Evolutionary conservation across 192 early-diverging fungal species (phyloP).

Genomic region (Rhizophlyctis rosea): DNA sequence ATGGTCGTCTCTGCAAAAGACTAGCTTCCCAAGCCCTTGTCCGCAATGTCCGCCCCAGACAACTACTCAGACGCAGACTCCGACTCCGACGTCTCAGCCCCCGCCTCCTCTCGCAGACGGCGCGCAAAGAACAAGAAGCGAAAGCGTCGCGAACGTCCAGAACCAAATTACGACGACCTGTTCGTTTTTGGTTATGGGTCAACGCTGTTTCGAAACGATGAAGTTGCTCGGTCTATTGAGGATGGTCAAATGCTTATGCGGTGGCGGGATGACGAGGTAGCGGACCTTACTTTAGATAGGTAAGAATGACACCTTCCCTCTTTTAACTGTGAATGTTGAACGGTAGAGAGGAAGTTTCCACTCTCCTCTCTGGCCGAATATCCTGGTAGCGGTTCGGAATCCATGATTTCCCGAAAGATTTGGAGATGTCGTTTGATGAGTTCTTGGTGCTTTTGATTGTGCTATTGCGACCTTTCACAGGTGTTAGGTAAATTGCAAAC

Average conservation of each 20-base stretch:
- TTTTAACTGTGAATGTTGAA: too few relatives aligned
- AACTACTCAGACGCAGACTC: too few relatives aligned
- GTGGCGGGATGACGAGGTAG: conserved; percentile 38
- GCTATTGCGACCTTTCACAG: not conserved
- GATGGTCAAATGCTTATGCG: conserved; percentile 37
- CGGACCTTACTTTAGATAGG: conserved; percentile 43
- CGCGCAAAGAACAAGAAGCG: too few relatives aligned
- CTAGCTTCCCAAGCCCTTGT: too few relatives aligned
- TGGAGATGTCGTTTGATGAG: not conserved
- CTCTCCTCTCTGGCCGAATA: not conserved
- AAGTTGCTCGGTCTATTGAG: conserved; percentile 33
- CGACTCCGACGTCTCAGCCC: too few relatives aligned
- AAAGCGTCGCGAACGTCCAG: too few relatives aligned
- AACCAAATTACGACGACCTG: too few relatives aligned
- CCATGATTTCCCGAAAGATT: not conserved
- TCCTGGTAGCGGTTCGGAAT: not conserved
- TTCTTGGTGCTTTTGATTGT: not conserved
- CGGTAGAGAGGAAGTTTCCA: not conserved
- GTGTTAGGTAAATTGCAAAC: not conserved
- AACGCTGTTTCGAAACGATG: conserved; percentile 41
- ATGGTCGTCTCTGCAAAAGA: too few relatives aligned
- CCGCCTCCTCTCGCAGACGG: too few relatives aligned
- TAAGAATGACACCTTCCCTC: conserved; percentile 25
- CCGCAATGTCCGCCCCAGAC: too few relatives aligned
- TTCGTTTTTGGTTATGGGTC: conserved; percentile 53